Conservation (phyloP, 257 asterid species). For the Petunia axillaris region DNA sequence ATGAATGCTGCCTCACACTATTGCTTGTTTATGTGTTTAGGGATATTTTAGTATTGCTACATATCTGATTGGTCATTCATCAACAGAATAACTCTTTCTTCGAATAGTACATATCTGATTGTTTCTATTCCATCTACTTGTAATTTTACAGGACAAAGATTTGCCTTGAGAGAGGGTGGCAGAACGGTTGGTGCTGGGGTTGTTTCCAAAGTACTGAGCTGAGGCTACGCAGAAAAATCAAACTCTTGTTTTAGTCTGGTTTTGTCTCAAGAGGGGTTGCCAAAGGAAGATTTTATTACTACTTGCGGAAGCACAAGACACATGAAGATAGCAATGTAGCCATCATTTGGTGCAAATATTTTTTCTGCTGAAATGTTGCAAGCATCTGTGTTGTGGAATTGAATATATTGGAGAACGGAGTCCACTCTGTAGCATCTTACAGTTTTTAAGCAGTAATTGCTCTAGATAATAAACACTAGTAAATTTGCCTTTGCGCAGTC, state of each 20-base stretch:
- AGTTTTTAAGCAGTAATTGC: constrained; percentile 13
- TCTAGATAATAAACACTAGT: not conserved
- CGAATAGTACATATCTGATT: not conserved
- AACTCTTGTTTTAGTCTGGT: not conserved
- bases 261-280: constrained; percentile 24
- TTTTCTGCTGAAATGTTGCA: not conserved
- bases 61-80: not conserved
- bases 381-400: constrained; percentile 7
- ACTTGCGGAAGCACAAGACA: not conserved
- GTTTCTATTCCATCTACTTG: not conserved
- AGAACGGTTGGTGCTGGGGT: constrained; percentile 99
- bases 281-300: constrained; percentile 9
- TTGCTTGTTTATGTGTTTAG: not conserved
- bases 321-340: constrained; percentile 16
- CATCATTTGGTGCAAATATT: constrained; percentile 17
- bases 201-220: constrained; percentile 81
- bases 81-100: not conserved
- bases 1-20: constrained; percentile 4
- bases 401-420: constrained; percentile 18
- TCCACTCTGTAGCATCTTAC: constrained; percentile 26
- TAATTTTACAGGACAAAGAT: constrained; percentile 84
- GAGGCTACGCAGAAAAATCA: constrained; percentile 30
- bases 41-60: not conserved
- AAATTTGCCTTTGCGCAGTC: no score
- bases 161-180: constrained; percentile 98